Evolutionary conservation across 1,139 yeast species (phyloP), one percentile per base, ranked within the genome.

Genomic region (Taiozyma sp.): DNA sequence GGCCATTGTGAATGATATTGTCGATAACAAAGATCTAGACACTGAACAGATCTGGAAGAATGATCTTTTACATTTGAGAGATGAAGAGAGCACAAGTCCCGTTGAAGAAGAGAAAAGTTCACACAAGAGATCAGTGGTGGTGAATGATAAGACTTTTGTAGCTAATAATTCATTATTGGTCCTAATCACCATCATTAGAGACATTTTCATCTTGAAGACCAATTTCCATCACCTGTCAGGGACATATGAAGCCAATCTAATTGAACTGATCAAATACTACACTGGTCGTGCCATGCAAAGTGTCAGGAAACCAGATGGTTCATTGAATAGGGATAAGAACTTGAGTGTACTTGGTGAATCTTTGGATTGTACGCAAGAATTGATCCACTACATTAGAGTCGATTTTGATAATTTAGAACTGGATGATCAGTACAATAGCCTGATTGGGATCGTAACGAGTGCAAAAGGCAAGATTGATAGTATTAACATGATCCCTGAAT

Each of bases 1-100:
- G 64, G 57, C 49, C 0, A 60, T 71, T 6, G 76, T 86, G 4
- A 80, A 86, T 62, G 79, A 79, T 49, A 73, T 91, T 10, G 70
- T 80, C 0, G 75, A 76, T 8, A 74, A 83, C 41, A 74, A 80
- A 0, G 74, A 74, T 24, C 70, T 70, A 23, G 78, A 80, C 49
- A 81, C 80, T 0, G 68, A 71, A 0, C 44, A 52, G 19, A 8
- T 27, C 1, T 62, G 64, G 61, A 59, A 54, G 41, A 32, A 51
- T 1, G 57, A 54, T 1, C 34, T 61, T 24, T 30, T 54, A 4
- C 55, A 48, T 38, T 45, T 52, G 45, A 43, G 53, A 50, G 16
- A 54, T 16, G 44, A 50, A 12, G 45, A 40, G 8, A 29, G 38
- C 4, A 44, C 38, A 2, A 54, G 53, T 19, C 32, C 46, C 10